Conservation (phyloP, 352 stramenopile genomes). For the Globisporangium megalacanthum region DNA sequence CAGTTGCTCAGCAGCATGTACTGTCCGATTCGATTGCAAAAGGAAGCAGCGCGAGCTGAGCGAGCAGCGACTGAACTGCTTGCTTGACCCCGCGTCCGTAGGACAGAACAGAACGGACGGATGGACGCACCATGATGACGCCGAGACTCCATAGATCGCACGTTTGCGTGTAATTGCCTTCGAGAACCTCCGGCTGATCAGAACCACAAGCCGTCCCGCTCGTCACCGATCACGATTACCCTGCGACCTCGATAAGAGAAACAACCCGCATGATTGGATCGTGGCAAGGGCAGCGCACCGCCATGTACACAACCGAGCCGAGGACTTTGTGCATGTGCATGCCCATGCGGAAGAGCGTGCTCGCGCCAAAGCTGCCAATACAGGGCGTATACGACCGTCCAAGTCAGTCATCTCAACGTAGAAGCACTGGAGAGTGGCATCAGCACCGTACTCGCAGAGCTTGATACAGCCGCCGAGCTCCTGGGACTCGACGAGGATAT, state of each 20-base stretch:
- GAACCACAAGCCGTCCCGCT: neutral
- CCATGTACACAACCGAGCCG: slow-evolving; percentile 81
- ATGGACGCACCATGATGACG: slow-evolving; percentile 65
- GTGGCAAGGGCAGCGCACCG: slow-evolving; percentile 25
- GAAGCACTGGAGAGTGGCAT: neutral
- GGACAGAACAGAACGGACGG: neutral
- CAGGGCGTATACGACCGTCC: neutral
- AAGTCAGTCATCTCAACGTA: neutral
- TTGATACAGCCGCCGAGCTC: slow-evolving; percentile 55
- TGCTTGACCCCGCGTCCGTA: neutral
- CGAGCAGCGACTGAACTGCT: neutral
- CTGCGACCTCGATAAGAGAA: neutral
- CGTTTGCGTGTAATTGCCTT: slow-evolving; percentile 65
- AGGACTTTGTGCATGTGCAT: slow-evolving; percentile 77
- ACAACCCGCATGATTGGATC: too few relatives aligned
- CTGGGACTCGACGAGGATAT: slow-evolving; percentile 66
- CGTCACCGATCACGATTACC: neutral
- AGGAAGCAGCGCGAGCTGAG: neutral
- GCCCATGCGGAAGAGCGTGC: slow-evolving; percentile 69
- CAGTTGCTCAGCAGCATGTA: slow-evolving; percentile 84
- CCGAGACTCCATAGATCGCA: slow-evolving; percentile 83
- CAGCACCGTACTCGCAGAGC: slow-evolving; percentile 64
- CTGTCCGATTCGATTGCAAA: slow-evolving; percentile 14
- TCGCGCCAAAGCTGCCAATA: slow-evolving; percentile 57
- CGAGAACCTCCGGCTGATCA: slow-evolving; percentile 48